These are phyloP conservation scores for Nakazawaea peltata DNA, from an alignment of 805 yeast species.

Conservation along the genomic window DNA sequence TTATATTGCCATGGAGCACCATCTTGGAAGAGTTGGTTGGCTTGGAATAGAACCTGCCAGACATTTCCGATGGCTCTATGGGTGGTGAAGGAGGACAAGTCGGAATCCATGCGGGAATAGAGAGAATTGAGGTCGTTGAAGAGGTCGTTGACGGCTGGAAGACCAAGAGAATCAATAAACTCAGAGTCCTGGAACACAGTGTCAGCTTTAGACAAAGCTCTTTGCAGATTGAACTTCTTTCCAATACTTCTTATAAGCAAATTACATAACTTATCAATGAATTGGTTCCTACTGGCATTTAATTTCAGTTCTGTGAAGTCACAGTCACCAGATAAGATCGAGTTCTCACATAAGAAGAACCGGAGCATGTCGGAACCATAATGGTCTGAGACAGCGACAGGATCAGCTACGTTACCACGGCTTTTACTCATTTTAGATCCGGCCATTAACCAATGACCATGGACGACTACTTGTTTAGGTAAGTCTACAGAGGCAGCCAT, in stretches of 20 bases:
- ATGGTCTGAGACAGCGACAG: slow-evolving; percentile 48
- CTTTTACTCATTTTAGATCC: slow-evolving; percentile 94
- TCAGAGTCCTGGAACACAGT: slow-evolving; percentile 1
- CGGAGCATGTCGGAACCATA: slow-evolving; percentile 73
- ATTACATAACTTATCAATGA: slow-evolving; percentile 81
- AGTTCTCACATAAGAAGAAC: slow-evolving; percentile 67
- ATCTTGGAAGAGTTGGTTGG: slow-evolving; percentile 61
- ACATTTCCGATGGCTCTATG: slow-evolving; percentile 48
- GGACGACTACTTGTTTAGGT: slow-evolving; percentile 76
- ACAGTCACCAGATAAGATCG: slow-evolving; percentile 69
- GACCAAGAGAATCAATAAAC: slow-evolving; percentile 5
- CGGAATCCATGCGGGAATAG: slow-evolving; percentile 28
- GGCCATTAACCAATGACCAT: slow-evolving; percentile 88
- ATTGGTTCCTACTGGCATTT: slow-evolving; percentile 44
- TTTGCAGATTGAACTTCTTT: slow-evolving; percentile 47
- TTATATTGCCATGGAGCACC: slow-evolving; percentile 69
- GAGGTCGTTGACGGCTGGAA: slow-evolving; percentile 18
- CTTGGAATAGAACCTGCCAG: slow-evolving; percentile 50
- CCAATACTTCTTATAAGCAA: slow-evolving; percentile 69
- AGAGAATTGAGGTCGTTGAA: slow-evolving; percentile 26
- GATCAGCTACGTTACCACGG: slow-evolving; percentile 90
- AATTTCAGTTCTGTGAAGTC: slow-evolving; percentile 62
- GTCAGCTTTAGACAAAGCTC: too few species aligned
- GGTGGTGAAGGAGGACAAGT: slow-evolving; percentile 40
- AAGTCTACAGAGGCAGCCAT: slow-evolving; percentile 70